Base-by-base conservation (phyloP, 2,329 filamentous ascomycete species). In the Coniochaeta sp. region DNA sequence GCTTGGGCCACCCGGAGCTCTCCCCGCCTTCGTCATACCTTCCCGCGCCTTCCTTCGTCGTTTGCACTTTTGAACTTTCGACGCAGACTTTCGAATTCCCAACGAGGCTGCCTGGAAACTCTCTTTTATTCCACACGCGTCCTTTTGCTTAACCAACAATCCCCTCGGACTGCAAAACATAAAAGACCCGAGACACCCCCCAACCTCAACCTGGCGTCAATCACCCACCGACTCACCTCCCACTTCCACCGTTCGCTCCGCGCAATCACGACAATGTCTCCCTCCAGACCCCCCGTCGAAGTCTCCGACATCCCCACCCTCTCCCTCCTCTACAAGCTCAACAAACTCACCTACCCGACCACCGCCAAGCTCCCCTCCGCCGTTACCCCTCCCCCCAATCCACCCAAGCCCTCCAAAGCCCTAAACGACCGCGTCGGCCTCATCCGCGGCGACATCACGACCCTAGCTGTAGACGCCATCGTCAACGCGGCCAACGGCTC, bases 401-500 rank as follows among this genome's bases (percentile, higher is more conserved):
- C 45, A 4, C 59, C 50, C 48, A 20, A 57, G 33, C 64, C 67
- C 4, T 81, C 77, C n/a, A 66, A 76, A 52, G 59, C 67, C 9
- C 72, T 87, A 70, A 95, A 95, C 71, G 70, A 81, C 63, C 83
- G 81, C 56, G 77, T 96, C 60, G 81, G 80, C 45, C 71, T 92
- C 32, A 76, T 90, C 57, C 79, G 81, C 52, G 81, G 82, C 59
- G 90, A 96, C 67, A 95, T 97, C 67, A 96, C 91, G 13, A 83
- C 76, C 13, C 80, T 97, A 4, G 66, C 77, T 28, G 78, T 91
- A 45, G 89, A 91, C 63, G 86, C 87, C 57, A 94, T 96, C 59
- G 91, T 97, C 66, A 97, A 97, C 66, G 92, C 94, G 1, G 92
- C 94, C 42, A 97, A 97, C 67, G 71, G 69, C 9, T 78, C 77